Evolutionary conservation across 768 basidiomycete genomes (phyloP).

Genomic region (Phlebiopsis gigantea): DNA sequence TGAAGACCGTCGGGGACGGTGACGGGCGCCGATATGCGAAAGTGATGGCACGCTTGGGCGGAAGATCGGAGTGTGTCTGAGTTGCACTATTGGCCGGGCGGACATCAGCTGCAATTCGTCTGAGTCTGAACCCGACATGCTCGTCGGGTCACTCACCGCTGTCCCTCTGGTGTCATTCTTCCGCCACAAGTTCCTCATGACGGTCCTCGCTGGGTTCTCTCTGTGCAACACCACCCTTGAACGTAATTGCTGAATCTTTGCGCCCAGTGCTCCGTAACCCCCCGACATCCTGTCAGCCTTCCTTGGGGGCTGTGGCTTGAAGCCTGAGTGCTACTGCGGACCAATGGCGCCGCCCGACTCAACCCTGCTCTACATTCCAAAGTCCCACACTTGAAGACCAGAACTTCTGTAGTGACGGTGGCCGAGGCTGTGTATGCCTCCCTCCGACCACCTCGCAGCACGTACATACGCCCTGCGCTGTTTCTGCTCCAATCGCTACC

Average conservation of each 20-base stretch:
- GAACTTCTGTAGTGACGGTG: not conserved
- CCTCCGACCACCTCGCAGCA: no score
- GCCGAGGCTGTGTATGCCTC: not conserved
- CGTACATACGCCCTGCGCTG: not conserved
- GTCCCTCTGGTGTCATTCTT: no score
- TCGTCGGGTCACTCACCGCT: no score
- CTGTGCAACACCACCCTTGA: not conserved
- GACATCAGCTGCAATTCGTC: not conserved
- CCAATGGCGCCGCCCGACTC: not conserved
- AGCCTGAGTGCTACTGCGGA: not conserved
- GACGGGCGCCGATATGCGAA: slow-evolving; percentile 1
- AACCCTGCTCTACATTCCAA: not conserved
- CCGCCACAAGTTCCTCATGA: no score
- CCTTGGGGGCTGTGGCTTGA: not conserved
- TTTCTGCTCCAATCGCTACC: not conserved
- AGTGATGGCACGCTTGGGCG: not conserved
- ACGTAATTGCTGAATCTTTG: not conserved
- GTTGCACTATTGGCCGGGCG: not conserved
- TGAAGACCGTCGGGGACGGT: slow-evolving; percentile 6
- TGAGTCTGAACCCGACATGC: no score
- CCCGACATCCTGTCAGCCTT: no score
- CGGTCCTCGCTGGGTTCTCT: no score
- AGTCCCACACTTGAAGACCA: not conserved
- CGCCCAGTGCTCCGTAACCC: not conserved
- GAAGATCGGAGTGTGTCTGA: not conserved